These are phyloP conservation scores for Fraxinus quadrangulata DNA, from an alignment of 257 asterid species.

Conservation along the genomic window DNA sequence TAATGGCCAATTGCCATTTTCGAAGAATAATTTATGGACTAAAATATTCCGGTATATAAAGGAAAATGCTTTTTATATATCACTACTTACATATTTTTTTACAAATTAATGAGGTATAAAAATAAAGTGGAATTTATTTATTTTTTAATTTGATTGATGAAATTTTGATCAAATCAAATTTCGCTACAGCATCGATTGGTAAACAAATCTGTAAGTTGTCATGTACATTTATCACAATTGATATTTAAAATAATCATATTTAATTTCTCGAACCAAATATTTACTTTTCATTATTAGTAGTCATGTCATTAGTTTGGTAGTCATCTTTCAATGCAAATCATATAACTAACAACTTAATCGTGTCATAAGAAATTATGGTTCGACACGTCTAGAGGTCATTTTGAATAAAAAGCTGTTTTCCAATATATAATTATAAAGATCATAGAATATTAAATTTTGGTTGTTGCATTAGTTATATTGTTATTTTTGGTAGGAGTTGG, in stretches of 20 bases:
- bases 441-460: neutral
- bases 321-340: neutral
- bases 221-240: too few relatives aligned
- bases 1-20: conserved; percentile 27
- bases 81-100: too few relatives aligned
- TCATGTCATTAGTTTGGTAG: neutral
- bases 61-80: too few relatives aligned
- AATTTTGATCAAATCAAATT: too few relatives aligned
- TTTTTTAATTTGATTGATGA: too few relatives aligned
- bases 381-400: neutral
- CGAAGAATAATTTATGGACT: too few relatives aligned
- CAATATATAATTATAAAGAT: neutral
- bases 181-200: too few relatives aligned
- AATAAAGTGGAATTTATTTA: too few relatives aligned
- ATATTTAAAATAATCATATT: neutral
- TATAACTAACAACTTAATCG: neutral
- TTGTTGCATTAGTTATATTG: neutral
- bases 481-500: neutral
- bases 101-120: too few relatives aligned
- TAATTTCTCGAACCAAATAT: neutral
- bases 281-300: neutral
- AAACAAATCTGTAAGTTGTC: too few relatives aligned
- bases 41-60: too few relatives aligned
- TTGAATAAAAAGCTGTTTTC: neutral
- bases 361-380: neutral